Evolutionary conservation across 495 filamentous ascomycete species (phyloP).

Genomic region (Tuber calosporum): DNA sequence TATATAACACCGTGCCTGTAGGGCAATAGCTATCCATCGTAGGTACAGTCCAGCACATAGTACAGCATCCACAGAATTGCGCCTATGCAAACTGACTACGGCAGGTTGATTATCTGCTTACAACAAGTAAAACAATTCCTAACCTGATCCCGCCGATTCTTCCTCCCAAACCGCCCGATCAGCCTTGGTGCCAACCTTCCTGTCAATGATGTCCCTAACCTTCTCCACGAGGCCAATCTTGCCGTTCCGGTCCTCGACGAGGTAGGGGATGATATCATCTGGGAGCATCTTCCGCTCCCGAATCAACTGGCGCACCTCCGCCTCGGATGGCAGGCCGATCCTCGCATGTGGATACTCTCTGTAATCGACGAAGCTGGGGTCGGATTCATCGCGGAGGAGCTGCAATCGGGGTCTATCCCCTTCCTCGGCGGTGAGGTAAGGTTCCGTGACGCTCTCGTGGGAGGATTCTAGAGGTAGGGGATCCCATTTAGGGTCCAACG

Average conservation of each 20-base stretch:
- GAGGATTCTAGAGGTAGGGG: slow-evolving; percentile 60
- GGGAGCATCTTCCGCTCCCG: slow-evolving; percentile 41
- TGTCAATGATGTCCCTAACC: slow-evolving; percentile 52
- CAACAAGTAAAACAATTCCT: not conserved
- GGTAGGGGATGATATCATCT: slow-evolving; percentile 47
- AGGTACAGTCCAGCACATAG: not conserved
- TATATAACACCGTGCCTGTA: too few species aligned
- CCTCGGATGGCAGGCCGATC: slow-evolving; percentile 67
- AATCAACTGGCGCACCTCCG: slow-evolving; percentile 56
- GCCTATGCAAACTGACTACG: not conserved
- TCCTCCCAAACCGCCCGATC: slow-evolving; percentile 37
- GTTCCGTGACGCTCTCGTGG: slow-evolving; percentile 49
- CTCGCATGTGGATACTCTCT: slow-evolving; percentile 59
- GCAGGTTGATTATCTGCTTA: not conserved
- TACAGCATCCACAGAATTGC: not conserved
- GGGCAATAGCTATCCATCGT: too few species aligned
- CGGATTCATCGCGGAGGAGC: slow-evolving; percentile 47
- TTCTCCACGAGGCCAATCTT: slow-evolving; percentile 55
- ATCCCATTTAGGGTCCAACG: slow-evolving; percentile 53
- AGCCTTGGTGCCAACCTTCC: slow-evolving; percentile 46
- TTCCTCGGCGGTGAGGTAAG: slow-evolving; percentile 53
- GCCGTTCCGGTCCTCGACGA: slow-evolving; percentile 46
- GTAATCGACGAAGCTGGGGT: slow-evolving; percentile 48
- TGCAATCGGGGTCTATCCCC: slow-evolving; percentile 46
- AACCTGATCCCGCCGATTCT: not conserved